Percentiles rank a stretch among this genome's conserved stretches.
phyloP scores from a whole-genome alignment of 371 early-diverging fungal genomes.

The Apophysomyces ossiformis region DNA sequence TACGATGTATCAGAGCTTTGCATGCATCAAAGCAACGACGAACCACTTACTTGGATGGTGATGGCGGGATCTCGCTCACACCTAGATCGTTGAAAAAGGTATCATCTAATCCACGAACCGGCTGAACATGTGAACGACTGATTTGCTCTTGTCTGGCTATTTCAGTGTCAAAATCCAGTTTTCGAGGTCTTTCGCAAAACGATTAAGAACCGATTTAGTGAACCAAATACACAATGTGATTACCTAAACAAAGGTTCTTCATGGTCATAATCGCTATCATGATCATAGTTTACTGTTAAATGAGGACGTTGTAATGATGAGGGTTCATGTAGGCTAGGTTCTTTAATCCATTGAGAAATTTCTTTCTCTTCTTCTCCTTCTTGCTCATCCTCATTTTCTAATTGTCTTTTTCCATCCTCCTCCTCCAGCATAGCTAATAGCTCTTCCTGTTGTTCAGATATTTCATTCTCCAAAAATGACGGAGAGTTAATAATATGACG shows the following conservation, averaged over 20 bases:
- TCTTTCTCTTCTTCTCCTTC: slow-evolving; percentile 18
- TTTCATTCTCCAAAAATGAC: slow-evolving; percentile 19
- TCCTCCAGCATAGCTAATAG: neutral
- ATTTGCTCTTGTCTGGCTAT: slow-evolving; percentile 13
- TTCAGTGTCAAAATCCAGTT: slow-evolving; percentile 32
- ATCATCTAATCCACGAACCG: slow-evolving; percentile 5
- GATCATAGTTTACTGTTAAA: neutral
- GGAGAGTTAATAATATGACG: slow-evolving; percentile 16
- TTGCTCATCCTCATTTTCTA: neutral
- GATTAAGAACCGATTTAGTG: neutral
- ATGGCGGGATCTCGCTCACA: slow-evolving; percentile 34
- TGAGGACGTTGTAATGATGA: neutral
- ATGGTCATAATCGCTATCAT: slow-evolving; percentile 15
- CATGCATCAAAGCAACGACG: too few species aligned
- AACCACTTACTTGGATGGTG: slow-evolving; percentile 11
- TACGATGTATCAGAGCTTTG: neutral
- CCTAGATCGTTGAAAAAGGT: slow-evolving; percentile 7
- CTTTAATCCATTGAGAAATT: slow-evolving; percentile 17
- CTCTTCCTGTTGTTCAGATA: slow-evolving; percentile 12
- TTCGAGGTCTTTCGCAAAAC: slow-evolving; percentile 22
- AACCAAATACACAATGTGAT: neutral
- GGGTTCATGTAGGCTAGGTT: neutral
- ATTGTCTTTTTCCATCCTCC: neutral
- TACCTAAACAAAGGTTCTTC: slow-evolving; percentile 12
- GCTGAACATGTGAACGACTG: neutral